Base-by-base conservation (phyloP, 164 flowering plant genomes). In the Taxillus chinensis region DNA sequence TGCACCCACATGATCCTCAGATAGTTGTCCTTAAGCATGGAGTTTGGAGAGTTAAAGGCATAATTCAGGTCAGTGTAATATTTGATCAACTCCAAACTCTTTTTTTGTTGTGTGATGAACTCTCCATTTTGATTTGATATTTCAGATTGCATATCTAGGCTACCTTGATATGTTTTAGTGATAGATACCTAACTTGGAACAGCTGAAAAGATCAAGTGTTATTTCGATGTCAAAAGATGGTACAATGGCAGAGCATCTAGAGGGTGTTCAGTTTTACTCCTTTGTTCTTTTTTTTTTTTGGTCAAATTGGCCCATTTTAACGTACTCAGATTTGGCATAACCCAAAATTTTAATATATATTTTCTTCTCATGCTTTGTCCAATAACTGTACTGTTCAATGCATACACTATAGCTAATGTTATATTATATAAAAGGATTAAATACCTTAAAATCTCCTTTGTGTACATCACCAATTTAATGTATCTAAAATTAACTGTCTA, bases 41-140 rank as follows among this genome's bases (percentile, higher is more conserved):
- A 62, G 84, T 85, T 70, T 89, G 96, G 96, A 81, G 92, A 71
- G 91, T 89, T 14, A 89, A 89, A 71, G 96, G 96, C 62, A 83
- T 87, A 57, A 89, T 89, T 76, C 96, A 89, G 96, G 96, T 87
- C 51, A 66, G 17, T 41, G 2, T 27, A 27, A 27, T 53, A 27
- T 27, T 27, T 2, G 2, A 27, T 71, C 48, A 7, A 8, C 14
- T 15, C 6, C 61, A 55, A 3, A 41, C n/a, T 41, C 16, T 40
- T 3, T 3, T 3, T 27, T 27, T 27, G 27, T 27, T 27, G 27
- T 27, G 27, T 27, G 27, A 27, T 27, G 27, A 27, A 27, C 27
- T 27, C 27, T 27, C 27, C 27, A 27, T 0, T 27, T 27, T 27
- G 1, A 27, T 27, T 27, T 27, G 27, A 27, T 27, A 27, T 27